A percentile compares a stretch with the other conserved stretches of the same genome.
Conservation (phyloP, 2,329 filamentous ascomycete genomes). For the Aspergillus cejpii region DNA sequence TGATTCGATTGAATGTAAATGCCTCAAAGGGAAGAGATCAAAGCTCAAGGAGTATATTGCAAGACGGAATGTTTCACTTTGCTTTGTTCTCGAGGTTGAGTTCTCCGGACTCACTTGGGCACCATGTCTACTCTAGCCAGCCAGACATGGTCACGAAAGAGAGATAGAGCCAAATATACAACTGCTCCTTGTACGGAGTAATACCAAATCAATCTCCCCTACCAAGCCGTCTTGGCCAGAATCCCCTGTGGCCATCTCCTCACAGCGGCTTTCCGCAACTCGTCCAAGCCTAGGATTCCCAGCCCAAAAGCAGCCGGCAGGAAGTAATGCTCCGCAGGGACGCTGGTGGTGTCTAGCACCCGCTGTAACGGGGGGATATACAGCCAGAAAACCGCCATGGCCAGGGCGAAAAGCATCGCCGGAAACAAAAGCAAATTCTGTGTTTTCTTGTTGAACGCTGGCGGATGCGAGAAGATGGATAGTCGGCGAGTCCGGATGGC, state of each 20-base stretch:
- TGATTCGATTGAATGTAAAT: not conserved
- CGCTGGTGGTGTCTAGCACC: constrained; percentile 53
- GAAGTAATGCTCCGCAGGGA: constrained; percentile 71
- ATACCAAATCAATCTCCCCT: too few relatives aligned
- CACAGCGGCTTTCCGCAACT: constrained; percentile 58
- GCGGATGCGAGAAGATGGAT: constrained; percentile 66
- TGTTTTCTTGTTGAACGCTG: constrained; percentile 57
- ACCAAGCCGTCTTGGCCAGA: constrained; percentile 60
- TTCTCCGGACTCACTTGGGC: too few relatives aligned
- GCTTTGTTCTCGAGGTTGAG: too few relatives aligned
- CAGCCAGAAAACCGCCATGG: constrained; percentile 62
- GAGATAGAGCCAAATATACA: too few relatives aligned
- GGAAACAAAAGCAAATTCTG: constrained; percentile 65
- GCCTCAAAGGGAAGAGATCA: not conserved
- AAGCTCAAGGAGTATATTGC: too few relatives aligned
- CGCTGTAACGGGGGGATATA: constrained; percentile 61
- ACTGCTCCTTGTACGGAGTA: too few relatives aligned
- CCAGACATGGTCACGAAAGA: too few relatives aligned
- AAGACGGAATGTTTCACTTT: too few relatives aligned
- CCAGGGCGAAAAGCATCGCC: constrained; percentile 61
- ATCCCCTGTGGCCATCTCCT: constrained; percentile 53
- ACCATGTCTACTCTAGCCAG: too few relatives aligned
- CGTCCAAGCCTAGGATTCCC: constrained; percentile 58
- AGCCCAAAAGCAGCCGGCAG: constrained; percentile 66
- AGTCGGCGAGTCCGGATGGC: constrained; percentile 60